A percentile compares a stretch with the other conserved stretches of the same genome.
Conservation (phyloP, 768 basidiomycete genomes). For the Mycena latifolia region DNA sequence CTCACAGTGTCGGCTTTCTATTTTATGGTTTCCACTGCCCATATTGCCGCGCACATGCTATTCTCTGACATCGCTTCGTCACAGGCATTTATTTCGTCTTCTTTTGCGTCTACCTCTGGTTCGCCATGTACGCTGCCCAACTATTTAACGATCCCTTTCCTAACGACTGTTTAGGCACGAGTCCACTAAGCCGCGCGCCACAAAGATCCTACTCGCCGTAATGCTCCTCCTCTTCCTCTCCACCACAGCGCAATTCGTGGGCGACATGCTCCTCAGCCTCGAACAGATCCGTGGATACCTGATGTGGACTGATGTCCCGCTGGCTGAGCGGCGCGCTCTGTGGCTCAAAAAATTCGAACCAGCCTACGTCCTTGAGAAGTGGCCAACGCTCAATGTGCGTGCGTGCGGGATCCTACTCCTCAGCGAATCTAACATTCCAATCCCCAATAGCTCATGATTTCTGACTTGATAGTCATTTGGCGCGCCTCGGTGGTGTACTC, state of each 20-base stretch:
- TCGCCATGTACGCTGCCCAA: conserved; percentile 5
- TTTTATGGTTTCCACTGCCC: conserved; percentile 11
- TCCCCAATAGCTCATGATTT: conserved; percentile 22
- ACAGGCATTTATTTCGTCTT: conserved; percentile 26
- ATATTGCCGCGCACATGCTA: background rate
- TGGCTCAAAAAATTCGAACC: background rate
- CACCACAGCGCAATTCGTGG: conserved; percentile 20
- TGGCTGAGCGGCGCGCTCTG: conserved; percentile 3
- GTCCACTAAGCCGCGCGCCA: no score
- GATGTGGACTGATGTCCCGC: conserved; percentile 12
- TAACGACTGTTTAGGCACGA: no score
- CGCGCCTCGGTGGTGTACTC: conserved; percentile 24
- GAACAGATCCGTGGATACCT: conserved; percentile 16
- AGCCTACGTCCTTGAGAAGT: background rate
- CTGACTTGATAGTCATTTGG: conserved; percentile 31
- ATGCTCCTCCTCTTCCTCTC: conserved; percentile 28
- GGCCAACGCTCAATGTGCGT: background rate
- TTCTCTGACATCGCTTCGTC: conserved; percentile 1
- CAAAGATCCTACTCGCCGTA: conserved; percentile 6
- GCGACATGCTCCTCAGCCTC: conserved; percentile 15
- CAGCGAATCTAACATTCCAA: background rate
- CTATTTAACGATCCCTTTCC: background rate
- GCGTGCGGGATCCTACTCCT: background rate
- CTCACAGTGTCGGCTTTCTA: conserved; percentile 16
- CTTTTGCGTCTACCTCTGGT: conserved; percentile 15